Evolutionary conservation across 2,329 filamentous ascomycete species (phyloP), one percentile per base, ranked within the genome.

Genomic region (Fusarium sp.): DNA sequence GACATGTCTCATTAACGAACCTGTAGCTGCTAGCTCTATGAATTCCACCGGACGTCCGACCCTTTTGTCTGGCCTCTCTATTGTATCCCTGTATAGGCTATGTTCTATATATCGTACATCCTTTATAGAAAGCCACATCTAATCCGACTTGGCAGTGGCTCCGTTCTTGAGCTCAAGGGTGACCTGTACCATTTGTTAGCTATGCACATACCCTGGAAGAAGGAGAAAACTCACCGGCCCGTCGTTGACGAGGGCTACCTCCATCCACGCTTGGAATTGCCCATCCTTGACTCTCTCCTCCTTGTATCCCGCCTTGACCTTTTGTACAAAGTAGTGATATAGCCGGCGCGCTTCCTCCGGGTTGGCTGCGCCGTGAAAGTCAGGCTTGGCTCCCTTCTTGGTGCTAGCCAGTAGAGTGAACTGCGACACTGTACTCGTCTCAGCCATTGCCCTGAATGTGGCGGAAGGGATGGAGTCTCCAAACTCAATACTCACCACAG

Each of bases 181-280:
- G 22, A 76, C 74, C 74, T 76, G 13, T 55, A n/a, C 41, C 27
- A 18, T 27, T n/a, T 47, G 6, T n/a, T 40, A 65, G 29, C 29
- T 8, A n/a, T 3, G 25, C 27, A n/a, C 25, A 29, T 18, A n/a
- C 20, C 29, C 32, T 45, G 25, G n/a, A 53, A 29, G 15, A 16
- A 32, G 27, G 3, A 30, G 13, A 16, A 44, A 45, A 78, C 81
- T 72, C 78, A 91, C 90, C 57, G 90, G 90, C 2, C 90, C 90
- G 73, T 98, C 95, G 73, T 98, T 98, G 52, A 98, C 90, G 30
- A 98, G 82, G 51, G 92, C 92, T 62, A 99, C 95, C 77, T 98
- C 92, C 96, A 99, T 99, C 94, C 97, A 98, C 52, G 96, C 96
- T 78, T 97, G 95, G 80, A 99, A 99, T 30, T 95, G 90, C n/a